Evolutionary conservation across 805 yeast species (phyloP).

Genomic region (Crinitomyces ghanaensis): DNA sequence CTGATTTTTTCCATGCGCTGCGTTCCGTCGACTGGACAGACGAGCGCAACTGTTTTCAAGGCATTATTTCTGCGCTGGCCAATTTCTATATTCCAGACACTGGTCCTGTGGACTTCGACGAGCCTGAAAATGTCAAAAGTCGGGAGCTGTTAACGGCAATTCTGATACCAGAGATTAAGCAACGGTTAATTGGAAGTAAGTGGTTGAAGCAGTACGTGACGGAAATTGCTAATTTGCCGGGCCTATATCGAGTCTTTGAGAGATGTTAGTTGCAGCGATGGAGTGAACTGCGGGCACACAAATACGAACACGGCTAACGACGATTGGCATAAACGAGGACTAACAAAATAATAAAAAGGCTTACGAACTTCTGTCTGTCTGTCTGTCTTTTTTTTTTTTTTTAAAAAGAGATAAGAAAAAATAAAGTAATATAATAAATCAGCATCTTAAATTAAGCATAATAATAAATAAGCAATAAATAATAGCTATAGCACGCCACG

Average conservation of each 20-base stretch:
- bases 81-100: slow-evolving; percentile 59
- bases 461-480: neutral
- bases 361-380: neutral
- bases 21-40: slow-evolving; percentile 48
- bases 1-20: slow-evolving; percentile 52
- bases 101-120: slow-evolving; percentile 24
- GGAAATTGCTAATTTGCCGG: slow-evolving; percentile 87
- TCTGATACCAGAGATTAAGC: slow-evolving; percentile 55
- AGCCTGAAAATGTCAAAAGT: slow-evolving; percentile 18
- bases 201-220: slow-evolving; percentile 43
- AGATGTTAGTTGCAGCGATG: too few species aligned
- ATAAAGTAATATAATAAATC: slow-evolving; percentile 1
- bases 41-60: slow-evolving; percentile 59
- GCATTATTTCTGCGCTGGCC: slow-evolving; percentile 57
- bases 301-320: neutral
- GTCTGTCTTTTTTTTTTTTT: neutral
- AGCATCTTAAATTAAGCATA: neutral
- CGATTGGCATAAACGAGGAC: neutral
- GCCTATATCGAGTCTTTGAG: slow-evolving; percentile 83
- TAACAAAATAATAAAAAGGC: neutral
- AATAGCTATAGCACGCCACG: slow-evolving; percentile 2
- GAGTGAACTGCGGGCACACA: too few species aligned
- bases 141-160: slow-evolving; percentile 40
- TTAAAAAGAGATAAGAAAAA: too few species aligned
- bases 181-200: slow-evolving; percentile 53